Conservation (phyloP, 768 basidiomycete species). For the Termitomyces sp. region DNA sequence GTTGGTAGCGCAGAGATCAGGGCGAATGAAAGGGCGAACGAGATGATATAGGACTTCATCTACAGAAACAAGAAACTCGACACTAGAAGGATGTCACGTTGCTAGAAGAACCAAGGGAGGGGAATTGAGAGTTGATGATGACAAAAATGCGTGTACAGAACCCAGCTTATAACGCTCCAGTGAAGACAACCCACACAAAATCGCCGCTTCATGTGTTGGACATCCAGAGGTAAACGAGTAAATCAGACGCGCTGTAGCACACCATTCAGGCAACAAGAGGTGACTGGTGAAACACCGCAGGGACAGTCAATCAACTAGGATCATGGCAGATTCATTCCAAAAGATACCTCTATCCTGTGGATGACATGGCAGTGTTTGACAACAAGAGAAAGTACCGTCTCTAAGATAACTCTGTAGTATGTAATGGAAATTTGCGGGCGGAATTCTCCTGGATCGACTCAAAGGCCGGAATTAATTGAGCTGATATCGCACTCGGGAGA, state of each 20-base stretch:
- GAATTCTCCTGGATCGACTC: background rate
- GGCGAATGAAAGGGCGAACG: background rate
- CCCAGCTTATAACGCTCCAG: background rate
- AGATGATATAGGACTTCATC: background rate
- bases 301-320: background rate
- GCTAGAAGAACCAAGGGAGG: background rate
- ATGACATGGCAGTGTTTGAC: background rate
- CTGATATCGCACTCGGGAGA: background rate
- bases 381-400: background rate
- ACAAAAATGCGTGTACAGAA: background rate
- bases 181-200: background rate
- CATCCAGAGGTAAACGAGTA: background rate
- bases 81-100: background rate
- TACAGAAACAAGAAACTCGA: background rate
- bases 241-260: background rate
- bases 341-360: background rate
- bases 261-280: background rate
- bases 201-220: background rate
- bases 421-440: background rate
- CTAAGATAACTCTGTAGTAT: background rate
- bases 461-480: background rate
- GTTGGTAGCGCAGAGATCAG: background rate
- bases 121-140: background rate
- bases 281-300: background rate
- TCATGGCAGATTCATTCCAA: background rate